Conservation (phyloP, 352 stramenopile genomes). For the Phytopythium mirpurense region DNA sequence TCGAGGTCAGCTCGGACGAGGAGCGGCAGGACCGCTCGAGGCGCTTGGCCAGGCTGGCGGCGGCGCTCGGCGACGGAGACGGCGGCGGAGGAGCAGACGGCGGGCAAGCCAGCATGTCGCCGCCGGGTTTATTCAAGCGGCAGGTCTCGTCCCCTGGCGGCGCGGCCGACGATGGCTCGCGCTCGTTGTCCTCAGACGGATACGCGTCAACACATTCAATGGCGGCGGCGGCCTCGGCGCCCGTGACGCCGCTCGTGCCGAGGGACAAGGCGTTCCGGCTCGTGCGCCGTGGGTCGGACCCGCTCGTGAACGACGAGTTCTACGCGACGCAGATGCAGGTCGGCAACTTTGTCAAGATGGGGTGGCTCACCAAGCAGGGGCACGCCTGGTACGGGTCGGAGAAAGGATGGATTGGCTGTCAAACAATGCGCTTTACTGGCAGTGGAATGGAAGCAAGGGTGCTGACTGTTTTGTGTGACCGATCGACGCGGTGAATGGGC, state of each 20-base stretch:
- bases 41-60: slow-evolving; percentile 16
- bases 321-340: slow-evolving; percentile 59
- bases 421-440: too few species aligned
- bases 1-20: slow-evolving; percentile 22
- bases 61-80: slow-evolving; percentile 16
- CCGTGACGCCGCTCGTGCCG: slow-evolving; percentile 11
- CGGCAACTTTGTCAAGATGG: slow-evolving; percentile 78
- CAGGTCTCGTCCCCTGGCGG: background rate
- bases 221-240: slow-evolving; percentile 3
- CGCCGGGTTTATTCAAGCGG: background rate
- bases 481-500: background rate
- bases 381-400: slow-evolving; percentile 59
- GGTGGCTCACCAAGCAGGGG: slow-evolving; percentile 80
- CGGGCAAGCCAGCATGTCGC: too few species aligned
- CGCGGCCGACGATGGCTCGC: slow-evolving; percentile 6
- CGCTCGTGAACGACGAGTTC: slow-evolving; percentile 60
- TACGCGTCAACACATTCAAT: slow-evolving; percentile 7
- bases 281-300: slow-evolving; percentile 49
- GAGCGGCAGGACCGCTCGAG: slow-evolving; percentile 20
- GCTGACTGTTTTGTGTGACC: background rate
- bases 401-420: too few species aligned
- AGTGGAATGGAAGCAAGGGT: too few species aligned
- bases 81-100: background rate
- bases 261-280: slow-evolving; percentile 37
- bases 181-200: slow-evolving; percentile 13